phyloP scores from a whole-genome alignment of 257 asterid genomes.

The Salvia splendens region DNA sequence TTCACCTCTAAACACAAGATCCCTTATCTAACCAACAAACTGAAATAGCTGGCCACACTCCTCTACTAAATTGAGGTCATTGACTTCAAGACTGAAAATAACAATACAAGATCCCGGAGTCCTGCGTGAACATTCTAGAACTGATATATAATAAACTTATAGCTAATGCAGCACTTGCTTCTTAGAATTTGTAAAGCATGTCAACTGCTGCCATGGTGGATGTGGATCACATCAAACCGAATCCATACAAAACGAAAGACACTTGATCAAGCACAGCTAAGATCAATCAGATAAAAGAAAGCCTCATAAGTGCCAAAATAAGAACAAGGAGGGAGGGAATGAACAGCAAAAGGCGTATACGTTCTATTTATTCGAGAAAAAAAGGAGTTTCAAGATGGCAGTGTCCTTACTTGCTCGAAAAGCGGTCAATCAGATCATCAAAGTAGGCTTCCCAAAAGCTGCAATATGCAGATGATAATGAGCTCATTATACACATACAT shows the following conservation, averaged over 20 bases:
- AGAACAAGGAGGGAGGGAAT: not conserved
- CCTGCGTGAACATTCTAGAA: not conserved
- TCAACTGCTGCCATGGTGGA: conserved; percentile 10
- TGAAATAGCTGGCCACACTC: not conserved
- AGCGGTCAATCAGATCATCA: conserved; percentile 80
- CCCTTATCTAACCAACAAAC: not conserved
- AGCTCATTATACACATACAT: not conserved
- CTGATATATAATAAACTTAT: not conserved
- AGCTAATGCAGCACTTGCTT: conserved; percentile 2
- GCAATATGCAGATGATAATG: conserved; percentile 37
- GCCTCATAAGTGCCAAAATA: conserved; percentile 16
- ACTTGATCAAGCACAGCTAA: not conserved
- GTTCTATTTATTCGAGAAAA: conserved; percentile 15
- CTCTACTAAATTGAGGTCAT: conserved; percentile 5
- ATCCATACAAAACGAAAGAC: not conserved
- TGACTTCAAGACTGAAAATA: conserved; percentile 2
- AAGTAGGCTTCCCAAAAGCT: conserved; percentile 97
- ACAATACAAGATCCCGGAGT: not conserved
- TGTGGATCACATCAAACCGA: not conserved
- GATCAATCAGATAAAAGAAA: conserved; percentile 11
- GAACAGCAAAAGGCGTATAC: conserved; percentile 12
- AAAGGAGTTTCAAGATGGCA: conserved; percentile 19
- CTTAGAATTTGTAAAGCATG: conserved; percentile 11
- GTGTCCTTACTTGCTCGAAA: conserved; percentile 73
- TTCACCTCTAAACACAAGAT: not conserved